These are phyloP conservation scores for Mariannaea elegans DNA, from an alignment of 2,329 filamentous ascomycete genomes.

Conservation along the genomic window DNA sequence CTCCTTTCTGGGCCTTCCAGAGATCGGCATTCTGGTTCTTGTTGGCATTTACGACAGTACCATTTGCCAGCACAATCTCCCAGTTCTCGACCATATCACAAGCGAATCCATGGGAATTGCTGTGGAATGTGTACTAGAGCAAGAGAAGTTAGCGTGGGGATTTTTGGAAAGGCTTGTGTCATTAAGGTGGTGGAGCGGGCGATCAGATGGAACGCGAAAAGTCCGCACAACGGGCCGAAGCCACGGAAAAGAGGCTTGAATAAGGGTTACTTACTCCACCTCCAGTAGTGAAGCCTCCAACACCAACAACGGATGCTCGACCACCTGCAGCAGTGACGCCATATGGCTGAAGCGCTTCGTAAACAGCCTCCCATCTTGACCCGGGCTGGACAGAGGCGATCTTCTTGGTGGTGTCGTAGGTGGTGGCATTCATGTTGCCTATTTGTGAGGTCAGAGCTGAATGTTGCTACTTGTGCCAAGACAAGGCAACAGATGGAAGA, in stretches of 20 bases:
- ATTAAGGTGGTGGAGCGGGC: no score
- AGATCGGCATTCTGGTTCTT: conserved; percentile 48
- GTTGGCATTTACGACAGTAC: conserved; percentile 21
- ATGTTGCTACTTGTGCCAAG: no score
- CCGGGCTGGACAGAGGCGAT: conserved; percentile 48
- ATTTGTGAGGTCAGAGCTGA: no score
- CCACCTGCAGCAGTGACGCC: conserved; percentile 54
- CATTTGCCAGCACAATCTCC: conserved; percentile 2
- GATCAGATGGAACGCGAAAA: no score
- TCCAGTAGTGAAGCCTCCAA: conserved; percentile 40
- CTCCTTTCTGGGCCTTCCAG: conserved; percentile 59
- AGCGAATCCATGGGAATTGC: background rate
- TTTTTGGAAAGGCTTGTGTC: no score
- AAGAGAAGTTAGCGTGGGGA: background rate
- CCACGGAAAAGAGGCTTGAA: no score
- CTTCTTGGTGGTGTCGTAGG: conserved; percentile 37
- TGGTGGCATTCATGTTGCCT: conserved; percentile 42
- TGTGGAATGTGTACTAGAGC: background rate
- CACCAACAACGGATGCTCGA: conserved; percentile 47
- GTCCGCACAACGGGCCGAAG: no score
- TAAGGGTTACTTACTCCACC: conserved; percentile 20
- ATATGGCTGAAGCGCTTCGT: conserved; percentile 38
- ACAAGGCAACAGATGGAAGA: background rate
- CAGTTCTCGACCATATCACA: background rate
- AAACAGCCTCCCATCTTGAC: conserved; percentile 50